Percentiles rank a stretch among this genome's conserved stretches.
Conservation (phyloP, 139 green algal species). For the Coelastrella sp. region DNA sequence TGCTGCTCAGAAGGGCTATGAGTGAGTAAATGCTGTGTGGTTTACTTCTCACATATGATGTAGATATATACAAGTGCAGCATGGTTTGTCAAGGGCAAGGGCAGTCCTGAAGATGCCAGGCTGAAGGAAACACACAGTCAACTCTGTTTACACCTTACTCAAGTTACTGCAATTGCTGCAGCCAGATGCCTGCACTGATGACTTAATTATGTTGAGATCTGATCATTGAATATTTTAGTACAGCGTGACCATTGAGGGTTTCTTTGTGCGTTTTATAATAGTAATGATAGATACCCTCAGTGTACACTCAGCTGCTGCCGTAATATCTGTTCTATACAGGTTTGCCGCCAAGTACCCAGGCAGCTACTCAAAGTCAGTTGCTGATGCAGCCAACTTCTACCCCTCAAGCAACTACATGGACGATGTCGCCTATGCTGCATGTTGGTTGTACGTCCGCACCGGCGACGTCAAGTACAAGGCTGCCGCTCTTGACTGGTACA, state of each 20-base stretch:
- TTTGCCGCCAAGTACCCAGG: conserved; percentile 45
- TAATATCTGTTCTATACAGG: neutral
- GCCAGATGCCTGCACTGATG: neutral
- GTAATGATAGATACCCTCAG: neutral
- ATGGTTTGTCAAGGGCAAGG: neutral
- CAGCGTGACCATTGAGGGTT: neutral
- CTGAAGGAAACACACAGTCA: neutral
- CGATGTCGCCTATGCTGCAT: conserved; percentile 34
- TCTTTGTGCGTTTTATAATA: neutral
- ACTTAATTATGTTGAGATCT: too few species aligned
- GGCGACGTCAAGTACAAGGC: conserved; percentile 35
- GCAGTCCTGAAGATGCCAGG: neutral
- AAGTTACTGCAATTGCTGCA: neutral
- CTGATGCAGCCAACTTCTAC: conserved; percentile 50
- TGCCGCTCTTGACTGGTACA: conserved; percentile 11
- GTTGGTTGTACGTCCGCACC: conserved; percentile 23
- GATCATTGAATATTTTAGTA: too few species aligned
- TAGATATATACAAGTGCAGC: neutral
- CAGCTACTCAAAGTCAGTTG: conserved; percentile 33
- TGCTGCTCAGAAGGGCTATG: conserved; percentile 33
- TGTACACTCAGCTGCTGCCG: neutral
- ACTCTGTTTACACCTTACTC: neutral
- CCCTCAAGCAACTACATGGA: conserved; percentile 46
- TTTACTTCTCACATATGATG: neutral
- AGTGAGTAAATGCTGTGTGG: conserved; percentile 1